Evolutionary conservation across 768 basidiomycete genomes (phyloP), one percentile per base, ranked within the genome.

Genomic region (Clitopilus passeckerianus): DNA sequence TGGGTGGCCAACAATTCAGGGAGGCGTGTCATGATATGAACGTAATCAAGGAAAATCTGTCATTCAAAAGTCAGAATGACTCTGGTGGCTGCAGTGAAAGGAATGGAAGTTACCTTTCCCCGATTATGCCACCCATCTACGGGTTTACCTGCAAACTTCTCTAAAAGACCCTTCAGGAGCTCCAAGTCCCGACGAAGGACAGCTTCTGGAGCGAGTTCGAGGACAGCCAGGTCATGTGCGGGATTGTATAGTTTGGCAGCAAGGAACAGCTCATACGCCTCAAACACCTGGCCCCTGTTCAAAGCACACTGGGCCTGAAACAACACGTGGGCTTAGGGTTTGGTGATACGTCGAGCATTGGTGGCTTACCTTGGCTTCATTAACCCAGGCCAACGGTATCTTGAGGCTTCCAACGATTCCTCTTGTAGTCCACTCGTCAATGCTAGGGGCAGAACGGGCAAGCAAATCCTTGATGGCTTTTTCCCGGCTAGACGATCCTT

Each of bases 201-300:
- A 0, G 89, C 92, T 63, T 98, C 96, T 0, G 93, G 91, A 6
- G 90, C 92, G 7, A 99, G 82, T 60, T 95, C 87, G n/a, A 79
- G 72, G 30, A 95, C 79, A n/a, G 91, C 91, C 44, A 98, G 77
- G 53, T 86, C 83, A 68, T 97, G 95, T 0, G 96, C 95, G 5
- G 83, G 73, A 59, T 86, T 80, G 62, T 85, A 88, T 34, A 86
- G 70, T 18, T 85, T 84, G 1, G 93, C 93, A 24, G 83, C 69
- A 54, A 92, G 74, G 69, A 90, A 90, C 23, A 89, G 75, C 52
- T 91, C 83, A 68, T 91, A 97, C 16, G 93, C 93, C 1, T 80
- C 77, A 68, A 81, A 93, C 1, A 88, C 65, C 33, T 87, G 73
- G 56, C 86, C 87, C 37, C 77, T 72, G 64, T 84, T 78, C 34